These are phyloP conservation scores for Podochytrium sp. DNA, from an alignment of 192 early-diverging fungal species.

Conservation along the genomic window DNA sequence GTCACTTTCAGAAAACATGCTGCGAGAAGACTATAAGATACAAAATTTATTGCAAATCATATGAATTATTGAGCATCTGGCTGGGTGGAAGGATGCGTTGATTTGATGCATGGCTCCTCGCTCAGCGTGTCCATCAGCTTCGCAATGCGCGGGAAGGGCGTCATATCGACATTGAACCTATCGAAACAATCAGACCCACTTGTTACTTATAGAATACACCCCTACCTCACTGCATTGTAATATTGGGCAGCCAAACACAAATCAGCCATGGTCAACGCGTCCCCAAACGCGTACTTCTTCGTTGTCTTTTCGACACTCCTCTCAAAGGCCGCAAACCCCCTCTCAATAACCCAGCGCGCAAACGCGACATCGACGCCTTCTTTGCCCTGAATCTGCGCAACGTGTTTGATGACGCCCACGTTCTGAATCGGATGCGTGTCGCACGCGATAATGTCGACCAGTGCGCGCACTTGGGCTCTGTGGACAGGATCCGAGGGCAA, in stretches of 20 bases:
- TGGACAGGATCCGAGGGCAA: slow-evolving; percentile 72
- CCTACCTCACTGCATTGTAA: slow-evolving; percentile 75
- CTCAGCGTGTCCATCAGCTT: slow-evolving; percentile 59
- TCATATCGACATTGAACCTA: slow-evolving; percentile 74
- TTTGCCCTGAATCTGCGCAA: slow-evolving; percentile 46
- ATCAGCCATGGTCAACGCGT: slow-evolving; percentile 85
- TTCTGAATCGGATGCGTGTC: slow-evolving; percentile 93
- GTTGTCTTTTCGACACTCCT: slow-evolving; percentile 62
- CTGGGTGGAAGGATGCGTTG: slow-evolving; percentile 40
- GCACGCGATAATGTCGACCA: slow-evolving; percentile 72
- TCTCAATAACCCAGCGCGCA: slow-evolving; percentile 58
- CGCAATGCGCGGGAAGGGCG: slow-evolving; percentile 66
- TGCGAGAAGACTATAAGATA: no score
- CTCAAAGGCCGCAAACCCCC: slow-evolving; percentile 72
- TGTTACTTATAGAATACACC: background rate
- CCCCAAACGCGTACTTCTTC: slow-evolving; percentile 78
- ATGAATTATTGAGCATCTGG: slow-evolving; percentile 35
- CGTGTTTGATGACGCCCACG: slow-evolving; percentile 68
- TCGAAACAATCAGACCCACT: background rate
- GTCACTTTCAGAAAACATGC: no score
- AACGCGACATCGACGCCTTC: slow-evolving; percentile 55
- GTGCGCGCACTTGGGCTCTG: slow-evolving; percentile 70
- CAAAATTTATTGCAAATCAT: background rate
- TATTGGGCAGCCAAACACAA: slow-evolving; percentile 77
- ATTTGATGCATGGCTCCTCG: slow-evolving; percentile 67